These are phyloP conservation scores for Populus trichocarpa DNA, from an alignment of 441 rosid genomes.

Conservation along the genomic window DNA sequence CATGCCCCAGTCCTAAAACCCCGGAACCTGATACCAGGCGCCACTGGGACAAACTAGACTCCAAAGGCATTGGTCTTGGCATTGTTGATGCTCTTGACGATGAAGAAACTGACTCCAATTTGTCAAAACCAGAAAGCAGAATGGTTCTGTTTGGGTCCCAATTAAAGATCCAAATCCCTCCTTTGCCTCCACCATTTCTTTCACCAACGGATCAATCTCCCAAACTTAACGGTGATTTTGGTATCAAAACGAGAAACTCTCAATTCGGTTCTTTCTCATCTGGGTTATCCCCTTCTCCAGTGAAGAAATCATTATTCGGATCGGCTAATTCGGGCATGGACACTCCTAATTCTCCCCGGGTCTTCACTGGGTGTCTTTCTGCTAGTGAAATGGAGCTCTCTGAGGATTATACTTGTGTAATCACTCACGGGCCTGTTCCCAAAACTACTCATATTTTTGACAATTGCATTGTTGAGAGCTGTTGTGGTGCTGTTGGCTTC, in stretches of 20 bases:
- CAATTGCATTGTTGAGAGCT: constrained; percentile 68
- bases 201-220: constrained; percentile 40
- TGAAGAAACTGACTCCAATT: constrained; percentile 28
- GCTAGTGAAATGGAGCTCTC: constrained; percentile 75
- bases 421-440: constrained; percentile 79
- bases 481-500: constrained; percentile 40
- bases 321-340: constrained; percentile 27
- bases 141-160: constrained; percentile 75
- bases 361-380: constrained; percentile 48
- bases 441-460: constrained; percentile 82
- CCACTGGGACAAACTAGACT: constrained; percentile 40
- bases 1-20: constrained; percentile 29
- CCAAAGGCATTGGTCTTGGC: constrained; percentile 64
- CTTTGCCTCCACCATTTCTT: constrained; percentile 24
- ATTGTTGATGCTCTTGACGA: constrained; percentile 61
- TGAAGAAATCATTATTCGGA: constrained; percentile 24
- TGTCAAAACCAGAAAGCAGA: constrained; percentile 47
- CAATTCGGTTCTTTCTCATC: constrained; percentile 35
- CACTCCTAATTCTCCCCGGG: constrained; percentile 34
- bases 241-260: constrained; percentile 56
- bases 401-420: constrained; percentile 93
- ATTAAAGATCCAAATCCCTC: constrained; percentile 72
- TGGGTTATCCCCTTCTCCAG: constrained; percentile 28
- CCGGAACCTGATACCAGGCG: constrained; percentile 46
- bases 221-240: constrained; percentile 57